Base-by-base conservation (phyloP, 1,284 basidiomycete species). In the Pseudomicrostroma phylloplanum region DNA sequence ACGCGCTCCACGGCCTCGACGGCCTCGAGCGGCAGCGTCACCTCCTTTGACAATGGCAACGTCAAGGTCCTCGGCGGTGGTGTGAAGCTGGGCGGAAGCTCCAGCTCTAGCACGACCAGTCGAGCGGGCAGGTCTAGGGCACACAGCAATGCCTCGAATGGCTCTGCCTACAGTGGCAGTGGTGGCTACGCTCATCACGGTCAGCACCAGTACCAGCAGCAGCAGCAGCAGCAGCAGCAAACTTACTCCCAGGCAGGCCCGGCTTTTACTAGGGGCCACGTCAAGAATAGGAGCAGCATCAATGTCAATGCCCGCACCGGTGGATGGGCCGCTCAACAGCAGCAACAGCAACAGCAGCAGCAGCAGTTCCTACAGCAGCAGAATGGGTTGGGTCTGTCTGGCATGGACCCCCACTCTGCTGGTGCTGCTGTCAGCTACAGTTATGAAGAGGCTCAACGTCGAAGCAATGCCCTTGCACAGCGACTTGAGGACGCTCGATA, bases 61-160 rank as follows among this genome's bases (percentile, higher is more conserved):
- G 72, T 74, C 25, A 71, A 71, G 15, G 72, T 74, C 2, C 60
- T 74, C 21, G 72, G 72, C 36, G 72, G 72, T 21, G 72, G 72
- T 23, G 70, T 74, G 8, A 61, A 65, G 21, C 63, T 74, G 7
- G 72, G 72, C 26, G 69, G 67, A 15, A 30, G 30, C 23, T 36
- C 23, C n/a, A n/a, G 17, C 25, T 42, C 17, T 46, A 59, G 42
- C 51, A 41, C 19, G 26, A 59, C 12, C 39, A 36, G 30, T 36
- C 30, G 30, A 36, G 30, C 30, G 9, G 21, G 51, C n/a, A 19
- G 51, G 6, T 23, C 21, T 6, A 19, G 51, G 7, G 21, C 51
- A 7, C n/a, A 23, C 21, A 54, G 51, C 25, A 26, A 26, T 25
- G 51, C 51, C 25, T 54, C 51, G 51, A 54, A 26, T 25, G 13